These are phyloP conservation scores for Penicillium crystallinum DNA, from an alignment of 495 filamentous ascomycete genomes.

Conservation along the genomic window DNA sequence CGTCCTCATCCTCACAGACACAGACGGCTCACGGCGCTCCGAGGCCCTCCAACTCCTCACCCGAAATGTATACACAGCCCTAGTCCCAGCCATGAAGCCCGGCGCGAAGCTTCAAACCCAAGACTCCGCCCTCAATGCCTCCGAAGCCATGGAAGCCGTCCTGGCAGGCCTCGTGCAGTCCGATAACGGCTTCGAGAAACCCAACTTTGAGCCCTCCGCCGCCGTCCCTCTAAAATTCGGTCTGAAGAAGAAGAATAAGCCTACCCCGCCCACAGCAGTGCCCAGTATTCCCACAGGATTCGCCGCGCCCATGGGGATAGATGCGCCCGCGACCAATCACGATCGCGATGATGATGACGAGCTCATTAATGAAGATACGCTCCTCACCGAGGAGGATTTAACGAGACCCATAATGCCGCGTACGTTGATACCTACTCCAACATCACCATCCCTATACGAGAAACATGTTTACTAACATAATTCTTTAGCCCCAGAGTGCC, in stretches of 20 bases:
- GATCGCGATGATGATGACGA: slow-evolving; percentile 62
- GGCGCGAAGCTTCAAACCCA: slow-evolving; percentile 66
- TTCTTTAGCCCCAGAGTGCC: slow-evolving; percentile 68
- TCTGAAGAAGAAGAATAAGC: slow-evolving; percentile 56
- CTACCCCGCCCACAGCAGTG: slow-evolving; percentile 16
- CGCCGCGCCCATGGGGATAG: slow-evolving; percentile 36
- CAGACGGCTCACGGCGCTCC: slow-evolving; percentile 52
- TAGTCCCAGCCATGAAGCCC: slow-evolving; percentile 64
- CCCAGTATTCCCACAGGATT: slow-evolving; percentile 40
- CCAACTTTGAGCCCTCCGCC: slow-evolving; percentile 55
- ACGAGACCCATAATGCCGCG: slow-evolving; percentile 66
- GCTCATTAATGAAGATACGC: slow-evolving; percentile 82
- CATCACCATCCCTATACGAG: background rate
- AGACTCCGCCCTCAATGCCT: slow-evolving; percentile 53
- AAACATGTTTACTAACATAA: slow-evolving; percentile 7
- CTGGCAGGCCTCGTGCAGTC: slow-evolving; percentile 72
- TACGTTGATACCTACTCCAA: slow-evolving; percentile 43
- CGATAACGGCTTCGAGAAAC: slow-evolving; percentile 63
- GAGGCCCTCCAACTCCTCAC: slow-evolving; percentile 60
- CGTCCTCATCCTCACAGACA: slow-evolving; percentile 75
- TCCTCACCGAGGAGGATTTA: slow-evolving; percentile 79
- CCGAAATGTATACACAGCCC: slow-evolving; percentile 60
- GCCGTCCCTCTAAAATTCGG: slow-evolving; percentile 71
- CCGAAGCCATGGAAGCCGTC: slow-evolving; percentile 59
- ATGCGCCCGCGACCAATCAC: slow-evolving; percentile 12